Base-by-base conservation (phyloP, 2,329 filamentous ascomycete species). In the Hypomyces rosellus region DNA sequence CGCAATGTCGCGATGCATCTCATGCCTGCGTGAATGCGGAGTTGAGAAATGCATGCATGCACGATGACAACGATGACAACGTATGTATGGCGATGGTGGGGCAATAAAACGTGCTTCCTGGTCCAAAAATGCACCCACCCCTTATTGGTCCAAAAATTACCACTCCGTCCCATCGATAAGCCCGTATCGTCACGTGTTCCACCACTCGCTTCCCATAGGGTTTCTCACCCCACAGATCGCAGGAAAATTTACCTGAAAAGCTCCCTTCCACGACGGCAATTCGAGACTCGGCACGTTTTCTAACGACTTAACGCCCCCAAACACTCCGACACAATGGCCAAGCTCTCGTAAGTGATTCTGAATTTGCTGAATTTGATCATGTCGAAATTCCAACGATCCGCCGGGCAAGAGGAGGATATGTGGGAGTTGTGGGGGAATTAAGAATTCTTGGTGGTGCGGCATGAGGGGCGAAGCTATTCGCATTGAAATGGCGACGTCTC, bases 301-400 rank as follows among this genome's bases (percentile, higher is more conserved):
- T 61, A 56, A 67, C 65, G 65, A 68, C 66, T 60, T 65, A 69
- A 70, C 68, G 67, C 64, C 68, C 45, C 64, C 62, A 66, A 63
- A 67, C 64, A 70, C 69, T 69, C 72, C 70, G 69, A 73, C 69
- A 74, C 71, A 79, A 82, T 82, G 79, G 79, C 78, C 71, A 82
- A 82, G 73, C 65, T 76, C 62, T 81, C 78, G 79, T 82, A 76
- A 74, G 79, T 81, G 22, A 48, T 38, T 52, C 30, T 52, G 37
- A 45, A 54, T 53, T 30, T 60, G 15, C 36, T 15, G 38, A 40
- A 40, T 40, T 11, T 40, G 38, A 16, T 20, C 9, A 20, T 16
- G 15, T 12, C 15, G 44, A 44, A 38, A 44, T 34, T 30, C 20
- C 55, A 34, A 46, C 36, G 18, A 30, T 46, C 48, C 53, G 54